Evolutionary conservation across 441 rosid species (phyloP).

Genomic region (Pelargonium australe): DNA sequence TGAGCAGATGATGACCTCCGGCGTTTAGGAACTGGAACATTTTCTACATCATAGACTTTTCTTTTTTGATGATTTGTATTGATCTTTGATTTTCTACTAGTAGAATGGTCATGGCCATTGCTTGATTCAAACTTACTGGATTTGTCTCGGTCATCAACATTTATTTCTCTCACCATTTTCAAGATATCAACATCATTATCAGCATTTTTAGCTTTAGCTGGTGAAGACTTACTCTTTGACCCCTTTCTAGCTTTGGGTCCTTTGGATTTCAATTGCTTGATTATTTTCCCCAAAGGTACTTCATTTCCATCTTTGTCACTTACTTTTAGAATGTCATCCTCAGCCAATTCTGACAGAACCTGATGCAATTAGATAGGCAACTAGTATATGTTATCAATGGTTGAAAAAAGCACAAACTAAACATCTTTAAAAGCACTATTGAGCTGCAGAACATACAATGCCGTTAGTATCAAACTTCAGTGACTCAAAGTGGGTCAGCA

Average conservation of each 20-base stretch:
- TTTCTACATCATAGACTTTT: conserved; percentile 43
- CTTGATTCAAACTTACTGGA: conserved; percentile 65
- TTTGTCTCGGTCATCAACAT: conserved; percentile 53
- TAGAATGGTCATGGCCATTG: conserved; percentile 67
- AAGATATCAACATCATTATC: conserved; percentile 77
- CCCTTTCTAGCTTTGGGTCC: conserved; percentile 53
- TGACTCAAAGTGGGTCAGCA: conserved; percentile 59
- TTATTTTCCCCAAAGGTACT: conserved; percentile 70
- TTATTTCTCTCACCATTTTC: conserved; percentile 90
- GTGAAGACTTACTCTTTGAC: conserved; percentile 42
- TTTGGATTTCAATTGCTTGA: conserved; percentile 65
- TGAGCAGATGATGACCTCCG: conserved; percentile 61
- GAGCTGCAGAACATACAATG: conserved; percentile 40
- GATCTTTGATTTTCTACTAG: conserved; percentile 37
- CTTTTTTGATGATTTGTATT: conserved; percentile 47
- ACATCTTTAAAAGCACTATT: conserved; percentile 13
- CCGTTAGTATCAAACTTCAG: conserved; percentile 57
- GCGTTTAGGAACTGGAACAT: conserved; percentile 65
- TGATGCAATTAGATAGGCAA: conserved; percentile 27
- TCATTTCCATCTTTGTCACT: conserved; percentile 72
- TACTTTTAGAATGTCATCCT: conserved; percentile 47
- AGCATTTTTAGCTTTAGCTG: conserved; percentile 43
- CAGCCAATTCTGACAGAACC: conserved; percentile 43
- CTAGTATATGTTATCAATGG: conserved; percentile 22
- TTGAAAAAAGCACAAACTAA: conserved; percentile 15